These are phyloP conservation scores for Silene latifolia DNA, from an alignment of 148 eudicot genomes.

Conservation along the genomic window DNA sequence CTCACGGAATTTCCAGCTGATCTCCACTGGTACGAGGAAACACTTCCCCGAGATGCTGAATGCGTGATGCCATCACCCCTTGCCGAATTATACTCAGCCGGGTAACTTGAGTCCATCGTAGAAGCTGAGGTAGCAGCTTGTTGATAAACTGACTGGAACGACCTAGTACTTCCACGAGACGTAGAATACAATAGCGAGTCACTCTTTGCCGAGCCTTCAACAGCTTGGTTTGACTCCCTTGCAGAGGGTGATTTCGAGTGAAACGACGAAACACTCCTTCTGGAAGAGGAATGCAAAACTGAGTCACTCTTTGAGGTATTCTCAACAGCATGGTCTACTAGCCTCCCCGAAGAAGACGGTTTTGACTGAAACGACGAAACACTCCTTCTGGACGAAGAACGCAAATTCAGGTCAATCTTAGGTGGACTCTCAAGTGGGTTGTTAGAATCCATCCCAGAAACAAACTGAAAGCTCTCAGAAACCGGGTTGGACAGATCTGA, in stretches of 20 bases:
- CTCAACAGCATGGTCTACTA: conserved; percentile 30
- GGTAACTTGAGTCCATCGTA: conserved; percentile 23
- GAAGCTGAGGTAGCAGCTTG: conserved; percentile 16
- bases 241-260: conserved; percentile 14
- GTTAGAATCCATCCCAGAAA: conserved; percentile 39
- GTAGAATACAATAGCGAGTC: conserved; percentile 21
- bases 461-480: conserved; percentile 24
- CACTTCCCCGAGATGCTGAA: conserved; percentile 40
- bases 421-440: conserved; percentile 29
- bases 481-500: conserved; percentile 32
- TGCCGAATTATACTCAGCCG: conserved; percentile 26
- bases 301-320: conserved; percentile 28
- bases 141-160: conserved; percentile 18
- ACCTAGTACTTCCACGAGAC: conserved; percentile 28
- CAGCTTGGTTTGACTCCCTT: conserved; percentile 21
- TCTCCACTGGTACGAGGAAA: conserved; percentile 44
- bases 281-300: conserved; percentile 35
- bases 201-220: conserved; percentile 26
- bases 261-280: conserved; percentile 25
- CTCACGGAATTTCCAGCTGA: conserved; percentile 45
- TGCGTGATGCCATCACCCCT: conserved; percentile 24
- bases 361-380: conserved; percentile 10
- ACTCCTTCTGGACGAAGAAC: conserved; percentile 28
- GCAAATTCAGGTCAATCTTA: conserved; percentile 15
- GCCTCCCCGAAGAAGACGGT: conserved; percentile 18